Evolutionary conservation across 768 basidiomycete species (phyloP), one percentile per base, ranked within the genome.

Genomic region (Sporobolomyces roseus): DNA sequence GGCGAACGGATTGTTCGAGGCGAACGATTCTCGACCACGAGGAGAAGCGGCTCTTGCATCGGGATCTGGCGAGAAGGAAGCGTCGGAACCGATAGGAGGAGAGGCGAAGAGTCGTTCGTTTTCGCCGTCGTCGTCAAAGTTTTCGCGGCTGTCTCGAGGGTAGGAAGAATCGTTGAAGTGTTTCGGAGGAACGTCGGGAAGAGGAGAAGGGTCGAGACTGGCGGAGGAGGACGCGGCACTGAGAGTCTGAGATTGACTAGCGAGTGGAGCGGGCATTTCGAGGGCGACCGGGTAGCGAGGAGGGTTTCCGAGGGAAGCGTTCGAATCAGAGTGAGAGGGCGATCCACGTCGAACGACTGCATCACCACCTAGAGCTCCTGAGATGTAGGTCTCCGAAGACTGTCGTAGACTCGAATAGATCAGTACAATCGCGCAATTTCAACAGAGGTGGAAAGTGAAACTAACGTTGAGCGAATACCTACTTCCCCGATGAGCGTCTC

Each of bases 381-480:
- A 66, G 32, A 48, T 63, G 75, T 70, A 75, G n/a, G 62, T 75
- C 55, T 66, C 69, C 65, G 25, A 50, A 3, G 91, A 93, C 23
- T 86, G 84, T 76, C 88, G 77, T 16, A 59, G 23, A 17, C 91
- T 93, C 75, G 89, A 83, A 52, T 79, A 77, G 78, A 80, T 21
- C 12, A 46, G 77, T 25, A 23, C 25, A n/a, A 21, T 48, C 46
- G 23, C n/a, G 46, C 17, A 9, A 9, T 41, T 17, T 41, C 25
- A 27, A 10, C 78, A 10, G 73, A 59, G 36, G 78, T 77, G 54
- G 41, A 61, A 43, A 83, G 82, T 82, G 41, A 74, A 77, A 48
- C 58, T 14, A 5, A 60, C 58, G 45, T 60, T 60, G 29, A 60
- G 43, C 13, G 58, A 60, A 33, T 78, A 77, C 5, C 48, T 16